A percentile compares a stretch with the other conserved stretches of the same genome.
phyloP scores from a whole-genome alignment of 1,139 yeast species.

The Hanseniaspora gamundiae region DNA sequence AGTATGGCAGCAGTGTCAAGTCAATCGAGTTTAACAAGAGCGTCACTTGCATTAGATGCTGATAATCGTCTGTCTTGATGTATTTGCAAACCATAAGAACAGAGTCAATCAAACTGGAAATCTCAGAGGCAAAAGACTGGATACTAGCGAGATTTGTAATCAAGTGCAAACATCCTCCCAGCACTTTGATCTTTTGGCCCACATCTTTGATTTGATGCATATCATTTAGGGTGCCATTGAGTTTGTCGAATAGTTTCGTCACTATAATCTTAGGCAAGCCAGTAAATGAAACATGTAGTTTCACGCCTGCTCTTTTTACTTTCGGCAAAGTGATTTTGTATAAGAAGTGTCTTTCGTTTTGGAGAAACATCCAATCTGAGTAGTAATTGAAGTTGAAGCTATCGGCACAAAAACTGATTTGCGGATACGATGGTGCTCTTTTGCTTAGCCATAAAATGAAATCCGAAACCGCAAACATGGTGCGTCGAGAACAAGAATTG shows the following conservation, averaged over 20 bases:
- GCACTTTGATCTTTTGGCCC: too few relatives aligned
- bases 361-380: constrained; percentile 8
- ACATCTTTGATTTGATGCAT: not conserved
- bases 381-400: constrained; percentile 1
- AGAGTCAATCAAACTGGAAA: constrained; percentile 4
- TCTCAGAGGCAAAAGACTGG: not conserved
- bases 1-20: not conserved
- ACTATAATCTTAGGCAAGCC: constrained; percentile 3
- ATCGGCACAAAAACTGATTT: not conserved
- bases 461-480: constrained; percentile 17
- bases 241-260: constrained; percentile 4
- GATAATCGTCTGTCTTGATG: constrained; percentile 4
- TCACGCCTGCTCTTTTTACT: not conserved
- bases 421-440: constrained; percentile 2
- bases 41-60: not conserved
- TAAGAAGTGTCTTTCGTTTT: constrained; percentile 8
- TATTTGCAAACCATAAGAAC: constrained; percentile 8
- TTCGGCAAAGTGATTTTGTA: not conserved
- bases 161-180: too few relatives aligned
- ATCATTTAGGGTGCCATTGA: not conserved
- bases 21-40: not conserved
- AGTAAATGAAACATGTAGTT: not conserved
- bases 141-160: too few relatives aligned
- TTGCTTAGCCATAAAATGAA: constrained; percentile 37
- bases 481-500: not conserved